Base-by-base conservation (phyloP, 345 rosid genomes). In the Sonneratia caseolaris region DNA sequence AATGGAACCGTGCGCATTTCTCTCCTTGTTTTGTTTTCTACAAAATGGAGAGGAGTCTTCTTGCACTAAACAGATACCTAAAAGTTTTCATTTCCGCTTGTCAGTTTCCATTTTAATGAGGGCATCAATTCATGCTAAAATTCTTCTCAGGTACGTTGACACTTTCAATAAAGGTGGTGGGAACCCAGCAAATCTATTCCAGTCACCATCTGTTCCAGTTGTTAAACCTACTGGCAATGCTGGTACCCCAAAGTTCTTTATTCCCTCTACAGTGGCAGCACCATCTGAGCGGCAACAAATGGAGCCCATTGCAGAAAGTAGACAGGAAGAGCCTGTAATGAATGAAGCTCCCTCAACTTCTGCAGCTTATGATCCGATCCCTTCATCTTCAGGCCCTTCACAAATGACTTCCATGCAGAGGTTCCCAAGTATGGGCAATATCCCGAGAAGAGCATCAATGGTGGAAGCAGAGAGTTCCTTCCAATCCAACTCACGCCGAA, bases 221-320 rank as follows among this genome's bases (percentile, higher is more conserved):
- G 86, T 83, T 68, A 94, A 88, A 86, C 91, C 96, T 42, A 16
- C 70, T 3, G 85, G 87, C 32, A 81, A 77, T 32, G 79, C 88
- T 70, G 81, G 91, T 65, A 89, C 86, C 77, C 86, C 94, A 4
- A 96, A 89, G 67, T 91, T 96, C 77, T 92, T 96, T 77, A 82
- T 96, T 57, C 99, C 99, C 3, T 48, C 88, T 40, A 86, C 84
- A 32, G 65, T 72, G 24, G 67, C 59, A 59, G 79, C 61, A 37
- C 64, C 82, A 27, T 68, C 84, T n/a, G 71, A 67, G 47, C 93
- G 87, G 71, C 81, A 82, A 75, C 64, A 79, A 10, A 79, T 74
- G 68, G 88, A 86, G 75, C 75, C 87, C 32, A 78, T 79, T 42
- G 75, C 82, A 48, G 98, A 92, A 74, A 84, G 74, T 69, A 72